Conservation (phyloP, 1,284 basidiomycete species). For the Inonotus obliquus region DNA sequence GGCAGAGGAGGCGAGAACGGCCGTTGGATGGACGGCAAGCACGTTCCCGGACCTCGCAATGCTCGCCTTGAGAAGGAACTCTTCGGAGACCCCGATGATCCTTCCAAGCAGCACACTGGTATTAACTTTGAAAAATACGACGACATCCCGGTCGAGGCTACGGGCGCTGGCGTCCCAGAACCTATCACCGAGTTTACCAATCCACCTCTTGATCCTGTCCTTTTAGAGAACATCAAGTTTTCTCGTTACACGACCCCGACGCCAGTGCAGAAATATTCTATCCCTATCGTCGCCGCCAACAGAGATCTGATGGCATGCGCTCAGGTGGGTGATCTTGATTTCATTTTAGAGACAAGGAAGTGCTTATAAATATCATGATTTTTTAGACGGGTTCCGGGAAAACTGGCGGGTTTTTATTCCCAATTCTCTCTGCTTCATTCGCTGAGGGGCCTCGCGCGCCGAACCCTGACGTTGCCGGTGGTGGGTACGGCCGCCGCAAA, state of each 20-base stretch:
- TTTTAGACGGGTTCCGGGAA: conserved; percentile 95
- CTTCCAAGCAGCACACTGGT: conserved; percentile 85
- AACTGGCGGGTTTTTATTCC: conserved; percentile 99
- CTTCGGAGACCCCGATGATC: conserved; percentile 86
- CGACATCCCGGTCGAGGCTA: conserved; percentile 99
- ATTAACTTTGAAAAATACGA: conserved; percentile 99
- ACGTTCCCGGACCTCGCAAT: conserved; percentile 80
- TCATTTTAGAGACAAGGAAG: conserved; percentile 1
- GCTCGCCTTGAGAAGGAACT: conserved; percentile 92
- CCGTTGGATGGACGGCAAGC: conserved; percentile 86
- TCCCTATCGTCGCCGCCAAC: conserved; percentile 91
- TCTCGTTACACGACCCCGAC: conserved; percentile 95
- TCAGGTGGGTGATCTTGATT: conserved; percentile 55
- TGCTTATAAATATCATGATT: conserved; percentile 16
- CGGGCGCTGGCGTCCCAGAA: conserved; percentile 92
- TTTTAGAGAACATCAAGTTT: conserved; percentile 92
- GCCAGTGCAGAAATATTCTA: conserved; percentile 99
- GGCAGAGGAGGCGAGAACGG: conserved; percentile 55
- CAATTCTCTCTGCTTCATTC: conserved; percentile 95
- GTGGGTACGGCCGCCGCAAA: conserved; percentile 71
- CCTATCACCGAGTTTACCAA: conserved; percentile 85
- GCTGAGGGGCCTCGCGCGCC: conserved; percentile 73
- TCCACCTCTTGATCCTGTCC: conserved; percentile 88
- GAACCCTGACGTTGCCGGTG: conserved; percentile 46
- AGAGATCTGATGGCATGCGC: conserved; percentile 99